Evolutionary conservation across 495 filamentous ascomycete species (phyloP).

Genomic region (Acidomyces sp.): DNA sequence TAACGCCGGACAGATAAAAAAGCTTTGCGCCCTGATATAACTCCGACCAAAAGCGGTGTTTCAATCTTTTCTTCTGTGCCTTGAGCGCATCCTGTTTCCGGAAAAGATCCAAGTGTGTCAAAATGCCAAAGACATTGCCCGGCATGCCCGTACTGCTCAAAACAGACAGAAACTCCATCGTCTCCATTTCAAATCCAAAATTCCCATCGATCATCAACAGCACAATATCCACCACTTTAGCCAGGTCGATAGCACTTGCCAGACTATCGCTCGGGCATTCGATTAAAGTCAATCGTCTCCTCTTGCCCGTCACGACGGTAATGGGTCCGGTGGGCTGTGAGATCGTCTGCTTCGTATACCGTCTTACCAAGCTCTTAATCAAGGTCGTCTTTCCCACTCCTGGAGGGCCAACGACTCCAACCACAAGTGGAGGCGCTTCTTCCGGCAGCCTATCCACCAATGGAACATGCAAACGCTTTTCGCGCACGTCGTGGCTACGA

Average conservation of each 20-base stretch:
- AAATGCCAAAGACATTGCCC: constrained; percentile 91
- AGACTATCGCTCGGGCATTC: constrained; percentile 91
- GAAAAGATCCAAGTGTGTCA: constrained; percentile 93
- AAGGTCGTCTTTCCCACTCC: constrained; percentile 73
- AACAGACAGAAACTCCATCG: constrained; percentile 96
- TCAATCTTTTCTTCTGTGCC: constrained; percentile 86
- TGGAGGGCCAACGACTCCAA: constrained; percentile 84
- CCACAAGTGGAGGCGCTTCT: constrained; percentile 85
- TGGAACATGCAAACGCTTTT: constrained; percentile 90
- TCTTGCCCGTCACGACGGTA: constrained; percentile 88
- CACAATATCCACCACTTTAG: constrained; percentile 94
- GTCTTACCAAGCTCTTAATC: constrained; percentile 80
- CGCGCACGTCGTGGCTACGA: constrained; percentile 89
- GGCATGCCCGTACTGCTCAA: constrained; percentile 86
- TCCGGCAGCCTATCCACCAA: constrained; percentile 89
- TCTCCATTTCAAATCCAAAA: constrained; percentile 99
- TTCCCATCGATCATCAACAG: constrained; percentile 96
- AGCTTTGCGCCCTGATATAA: constrained; percentile 92
- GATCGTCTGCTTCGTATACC: constrained; percentile 91
- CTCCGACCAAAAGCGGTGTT: constrained; percentile 92
- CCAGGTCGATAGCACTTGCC: constrained; percentile 85
- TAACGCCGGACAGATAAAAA: constrained; percentile 88
- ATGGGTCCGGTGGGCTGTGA: constrained; percentile 80
- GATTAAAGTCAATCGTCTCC: constrained; percentile 81
- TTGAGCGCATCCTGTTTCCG: constrained; percentile 78